Evolutionary conservation across 441 rosid genomes (phyloP), one percentile per base, ranked within the genome.

Genomic region (Gossypium aridum): DNA sequence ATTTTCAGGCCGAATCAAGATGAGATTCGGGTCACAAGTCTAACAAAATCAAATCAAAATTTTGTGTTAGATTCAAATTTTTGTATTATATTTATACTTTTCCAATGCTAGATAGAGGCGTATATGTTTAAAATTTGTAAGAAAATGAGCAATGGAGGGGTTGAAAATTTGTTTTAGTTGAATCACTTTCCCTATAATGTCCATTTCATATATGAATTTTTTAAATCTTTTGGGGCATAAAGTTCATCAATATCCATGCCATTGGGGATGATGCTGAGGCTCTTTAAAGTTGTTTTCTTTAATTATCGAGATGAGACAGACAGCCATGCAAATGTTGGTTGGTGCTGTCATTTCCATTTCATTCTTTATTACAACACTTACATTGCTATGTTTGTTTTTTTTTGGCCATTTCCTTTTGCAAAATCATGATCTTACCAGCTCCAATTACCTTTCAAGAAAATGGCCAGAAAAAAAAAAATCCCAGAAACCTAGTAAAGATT

Each of bases 161-260:
- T 13, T 5, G 39, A 12, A n/a, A 17, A 3, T 9, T 17, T 23
- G 6, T 67, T 12, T 70, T 13, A 62, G 55, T 61, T 73, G 80
- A 68, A 68, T 72, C 37, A 54, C 67, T 75, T 79, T 66, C 25
- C 20, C 69, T 37, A 4, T 64, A 28, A 73, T 63, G 59, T 75
- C 62, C 65, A 65, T 70, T 53, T 31, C 74, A 56, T 49, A 34
- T 17, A 64, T 60, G 14, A 12, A 54, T 45, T 7, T 37, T 47
- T 73, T 77, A 77, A 75, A 13, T 54, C 53, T 47, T 39, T 73
- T 77, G 75, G 76, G 17, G 47, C 59, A 60, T 77, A 78, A 77
- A 72, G 81, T 77, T 83, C 81, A 72, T 31, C 82, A 25, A 76
- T 74, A 71, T 83, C 84, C 28, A 76, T 12, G 77, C 34, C 69